Evolutionary conservation across 768 basidiomycete species (phyloP).

Genomic region (Podaxis sp.): DNA sequence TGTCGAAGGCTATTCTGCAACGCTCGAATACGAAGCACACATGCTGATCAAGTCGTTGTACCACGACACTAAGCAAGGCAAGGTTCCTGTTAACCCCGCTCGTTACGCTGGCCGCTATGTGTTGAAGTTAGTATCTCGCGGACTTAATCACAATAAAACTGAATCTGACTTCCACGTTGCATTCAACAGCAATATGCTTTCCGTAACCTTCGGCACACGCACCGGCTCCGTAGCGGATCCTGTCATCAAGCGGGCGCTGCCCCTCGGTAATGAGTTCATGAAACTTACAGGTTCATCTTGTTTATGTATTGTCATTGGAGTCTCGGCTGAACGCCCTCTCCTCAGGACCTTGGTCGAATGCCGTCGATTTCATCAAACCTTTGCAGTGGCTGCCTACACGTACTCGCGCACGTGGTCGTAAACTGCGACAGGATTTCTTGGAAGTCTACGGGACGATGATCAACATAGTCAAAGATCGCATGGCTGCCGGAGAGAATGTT

Average conservation of each 20-base stretch:
- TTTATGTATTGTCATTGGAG: no score
- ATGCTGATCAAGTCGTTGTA: conserved; percentile 20
- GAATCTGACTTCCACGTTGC: no score
- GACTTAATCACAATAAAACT: no score
- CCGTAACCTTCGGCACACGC: conserved; percentile 40
- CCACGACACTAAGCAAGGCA: conserved; percentile 29
- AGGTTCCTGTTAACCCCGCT: conserved; percentile 37
- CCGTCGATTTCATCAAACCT: conserved; percentile 41
- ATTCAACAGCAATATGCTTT: conserved; percentile 39
- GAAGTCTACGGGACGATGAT: conserved; percentile 39
- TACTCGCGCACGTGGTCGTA: conserved; percentile 34
- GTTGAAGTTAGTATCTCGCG: not conserved
- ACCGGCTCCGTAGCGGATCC: conserved; percentile 36
- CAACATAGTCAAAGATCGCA: conserved; percentile 31
- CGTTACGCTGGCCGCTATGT: conserved; percentile 36
- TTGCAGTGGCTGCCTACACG: conserved; percentile 41
- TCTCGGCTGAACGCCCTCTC: not conserved
- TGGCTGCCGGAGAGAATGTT: conserved; percentile 35
- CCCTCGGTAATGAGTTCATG: conserved; percentile 46
- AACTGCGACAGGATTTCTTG: conserved; percentile 37
- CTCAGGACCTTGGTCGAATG: conserved; percentile 43
- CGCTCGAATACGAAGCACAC: not conserved
- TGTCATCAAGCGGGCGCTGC: conserved; percentile 33
- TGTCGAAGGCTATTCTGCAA: not conserved
- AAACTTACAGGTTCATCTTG: no score